phyloP scores from a whole-genome alignment of 2,329 filamentous ascomycete genomes.

The Ascomycota sp. region DNA sequence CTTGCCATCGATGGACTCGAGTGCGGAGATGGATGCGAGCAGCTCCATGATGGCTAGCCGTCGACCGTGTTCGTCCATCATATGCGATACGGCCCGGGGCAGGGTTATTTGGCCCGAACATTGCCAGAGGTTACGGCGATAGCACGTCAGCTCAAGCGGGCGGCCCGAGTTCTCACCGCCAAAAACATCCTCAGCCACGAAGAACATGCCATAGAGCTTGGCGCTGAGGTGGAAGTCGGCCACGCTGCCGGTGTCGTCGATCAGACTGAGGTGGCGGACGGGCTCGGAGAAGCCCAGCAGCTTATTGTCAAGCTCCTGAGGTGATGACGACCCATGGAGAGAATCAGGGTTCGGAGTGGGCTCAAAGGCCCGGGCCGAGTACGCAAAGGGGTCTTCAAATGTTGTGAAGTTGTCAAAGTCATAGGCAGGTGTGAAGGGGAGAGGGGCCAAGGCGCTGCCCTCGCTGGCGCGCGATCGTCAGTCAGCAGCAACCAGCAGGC shows the following conservation, averaged over 20 bases:
- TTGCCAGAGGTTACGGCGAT: constrained; percentile 85
- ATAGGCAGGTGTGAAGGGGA: constrained; percentile 38
- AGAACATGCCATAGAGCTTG: constrained; percentile 77
- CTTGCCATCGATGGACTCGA: constrained; percentile 85
- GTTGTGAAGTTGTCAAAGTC: constrained; percentile 40
- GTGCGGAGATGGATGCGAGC: constrained; percentile 63
- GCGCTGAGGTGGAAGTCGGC: constrained; percentile 48
- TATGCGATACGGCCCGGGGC: constrained; percentile 48
- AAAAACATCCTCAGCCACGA: constrained; percentile 67
- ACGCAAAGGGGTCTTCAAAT: constrained; percentile 46
- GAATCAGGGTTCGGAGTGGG: constrained; percentile 21
- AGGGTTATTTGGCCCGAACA: constrained; percentile 74
- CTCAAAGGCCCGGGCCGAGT: constrained; percentile 28
- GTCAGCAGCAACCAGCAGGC: too few species aligned
- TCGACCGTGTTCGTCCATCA: constrained; percentile 54
- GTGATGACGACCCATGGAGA: constrained; percentile 25
- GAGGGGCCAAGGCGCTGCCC: constrained; percentile 12
- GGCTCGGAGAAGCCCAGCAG: constrained; percentile 55
- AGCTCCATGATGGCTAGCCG: constrained; percentile 59
- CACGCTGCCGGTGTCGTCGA: constrained; percentile 45
- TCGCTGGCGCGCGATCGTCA: constrained; percentile 8
- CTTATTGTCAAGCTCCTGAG: constrained; percentile 43
- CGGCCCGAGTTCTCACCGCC: constrained; percentile 32
- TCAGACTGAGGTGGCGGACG: constrained; percentile 34
- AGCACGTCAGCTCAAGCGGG: constrained; percentile 76